Evolutionary conservation across 306 rosid species (phyloP).

Genomic region (Fagus crenata): DNA sequence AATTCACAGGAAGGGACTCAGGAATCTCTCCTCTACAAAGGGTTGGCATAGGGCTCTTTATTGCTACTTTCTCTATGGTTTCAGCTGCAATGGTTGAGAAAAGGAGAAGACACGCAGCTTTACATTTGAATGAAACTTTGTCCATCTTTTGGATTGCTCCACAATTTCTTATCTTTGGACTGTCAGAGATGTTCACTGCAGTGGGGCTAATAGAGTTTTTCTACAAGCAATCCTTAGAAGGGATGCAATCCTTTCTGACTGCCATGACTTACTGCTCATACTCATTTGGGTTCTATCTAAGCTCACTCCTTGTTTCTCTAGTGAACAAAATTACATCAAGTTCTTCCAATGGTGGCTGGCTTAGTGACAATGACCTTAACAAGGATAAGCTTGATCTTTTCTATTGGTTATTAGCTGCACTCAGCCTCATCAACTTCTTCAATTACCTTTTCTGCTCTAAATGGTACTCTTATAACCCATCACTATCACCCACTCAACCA

Average conservation of each 20-base stretch:
- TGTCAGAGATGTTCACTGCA: slow-evolving; percentile 59
- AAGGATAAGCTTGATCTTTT: slow-evolving; percentile 52
- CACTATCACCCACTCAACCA: slow-evolving; percentile 11
- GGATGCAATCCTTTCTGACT: slow-evolving; percentile 63
- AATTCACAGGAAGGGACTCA: slow-evolving; percentile 44
- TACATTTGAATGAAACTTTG: slow-evolving; percentile 9
- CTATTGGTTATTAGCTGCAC: slow-evolving; percentile 60
- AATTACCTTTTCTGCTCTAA: slow-evolving; percentile 53
- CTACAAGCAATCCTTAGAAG: slow-evolving; percentile 54
- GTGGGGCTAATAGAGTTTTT: slow-evolving; percentile 67
- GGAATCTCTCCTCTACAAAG: slow-evolving; percentile 62
- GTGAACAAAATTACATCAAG: slow-evolving; percentile 47
- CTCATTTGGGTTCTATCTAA: slow-evolving; percentile 62
- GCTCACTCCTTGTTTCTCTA: slow-evolving; percentile 54
- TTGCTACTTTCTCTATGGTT: slow-evolving; percentile 61
- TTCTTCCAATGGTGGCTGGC: slow-evolving; percentile 45
- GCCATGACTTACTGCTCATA: slow-evolving; percentile 66
- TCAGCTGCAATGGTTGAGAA: slow-evolving; percentile 55
- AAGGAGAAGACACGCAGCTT: slow-evolving; percentile 40
- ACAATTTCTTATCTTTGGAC: slow-evolving; percentile 54
- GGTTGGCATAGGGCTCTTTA: slow-evolving; percentile 55
- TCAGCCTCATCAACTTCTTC: slow-evolving; percentile 57
- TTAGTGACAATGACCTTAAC: slow-evolving; percentile 56
- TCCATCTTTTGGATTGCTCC: slow-evolving; percentile 66
- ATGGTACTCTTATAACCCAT: slow-evolving; percentile 46